Conservation (phyloP, 2,329 filamentous ascomycete species). For the Camillea tinctor region DNA sequence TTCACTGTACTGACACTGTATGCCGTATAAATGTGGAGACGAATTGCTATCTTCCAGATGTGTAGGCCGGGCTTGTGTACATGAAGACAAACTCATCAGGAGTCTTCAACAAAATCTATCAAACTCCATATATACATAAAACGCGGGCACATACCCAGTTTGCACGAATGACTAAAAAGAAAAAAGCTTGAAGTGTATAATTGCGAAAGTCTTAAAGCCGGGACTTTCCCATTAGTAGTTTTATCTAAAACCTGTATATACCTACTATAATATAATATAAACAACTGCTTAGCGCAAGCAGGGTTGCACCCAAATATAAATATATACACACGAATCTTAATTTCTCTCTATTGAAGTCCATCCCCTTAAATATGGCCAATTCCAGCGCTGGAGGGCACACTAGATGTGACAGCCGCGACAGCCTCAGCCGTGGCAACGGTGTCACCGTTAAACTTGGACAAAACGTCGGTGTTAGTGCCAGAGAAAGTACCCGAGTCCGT, state of each 20-base stretch:
- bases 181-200: too few relatives aligned
- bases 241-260: too few relatives aligned
- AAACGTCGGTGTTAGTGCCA: slow-evolving; percentile 44
- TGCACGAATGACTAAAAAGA: too few relatives aligned
- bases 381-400: slow-evolving; percentile 41
- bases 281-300: background rate
- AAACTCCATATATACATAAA: too few relatives aligned
- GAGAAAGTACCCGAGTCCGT: slow-evolving; percentile 38
- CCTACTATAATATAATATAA: background rate
- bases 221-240: too few relatives aligned
- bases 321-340: background rate
- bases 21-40: background rate
- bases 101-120: too few relatives aligned
- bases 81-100: too few relatives aligned
- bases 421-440: slow-evolving; percentile 45
- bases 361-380: slow-evolving; percentile 41
- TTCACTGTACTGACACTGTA: background rate
- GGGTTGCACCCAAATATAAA: too few relatives aligned
- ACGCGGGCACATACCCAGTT: too few relatives aligned
- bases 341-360: background rate
- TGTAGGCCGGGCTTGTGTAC: too few relatives aligned
- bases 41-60: too few relatives aligned
- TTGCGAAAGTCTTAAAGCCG: too few relatives aligned
- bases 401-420: slow-evolving; percentile 25
- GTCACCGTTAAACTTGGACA: slow-evolving; percentile 50